Base-by-base conservation (phyloP, 2,329 filamentous ascomycete genomes). In the Diaporthe caulivora region DNA sequence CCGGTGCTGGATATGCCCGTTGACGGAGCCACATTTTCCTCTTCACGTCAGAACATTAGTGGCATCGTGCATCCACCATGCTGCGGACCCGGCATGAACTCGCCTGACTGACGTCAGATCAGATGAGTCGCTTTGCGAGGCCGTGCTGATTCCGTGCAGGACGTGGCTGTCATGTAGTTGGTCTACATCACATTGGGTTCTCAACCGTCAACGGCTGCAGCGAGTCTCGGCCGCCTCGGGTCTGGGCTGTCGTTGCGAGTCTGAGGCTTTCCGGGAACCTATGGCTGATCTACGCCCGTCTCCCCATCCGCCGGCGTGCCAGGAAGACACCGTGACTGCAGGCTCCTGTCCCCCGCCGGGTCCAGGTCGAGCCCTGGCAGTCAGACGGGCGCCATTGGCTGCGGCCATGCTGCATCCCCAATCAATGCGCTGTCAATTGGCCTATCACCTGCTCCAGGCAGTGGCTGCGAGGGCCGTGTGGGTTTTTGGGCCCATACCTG, bases 361-460 rank as follows among this genome's bases (percentile, higher is more conserved):
- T 71, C 69, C 44, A 44, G 54, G 24, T 57, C 34, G 34, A 31
- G 34, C 29, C 24, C 71, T 75, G 64, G 21, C 71, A 72, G 71
- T 71, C 71, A 72, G 71, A 70, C 71, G 60, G 60, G 37, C 71
- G 58, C 58, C 57, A 76, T 77, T 76, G 76, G 76, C 71, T 53
- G 70, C 47, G 18, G 62, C 21, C 60, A 26, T 15, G 67, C 60
- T 73, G 71, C 67, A 71, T 64, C 47, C 54, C 54, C 72, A 73
- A 34, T 53, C 58, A 75, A 75, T 77, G 76, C 71, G 76, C 75
- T 76, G 73, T 64, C 76, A 73, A 76, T 76, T 76, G 73, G 71
- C 73, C 71, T 74, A 72, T 73, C 71, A 75, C 74, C 71, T 75
- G 71, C 74, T 71, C 54, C 74, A 70, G 64, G 71, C 57, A 44